Base-by-base conservation (phyloP, 345 rosid species). In the Rhodamnia rubescens region DNA sequence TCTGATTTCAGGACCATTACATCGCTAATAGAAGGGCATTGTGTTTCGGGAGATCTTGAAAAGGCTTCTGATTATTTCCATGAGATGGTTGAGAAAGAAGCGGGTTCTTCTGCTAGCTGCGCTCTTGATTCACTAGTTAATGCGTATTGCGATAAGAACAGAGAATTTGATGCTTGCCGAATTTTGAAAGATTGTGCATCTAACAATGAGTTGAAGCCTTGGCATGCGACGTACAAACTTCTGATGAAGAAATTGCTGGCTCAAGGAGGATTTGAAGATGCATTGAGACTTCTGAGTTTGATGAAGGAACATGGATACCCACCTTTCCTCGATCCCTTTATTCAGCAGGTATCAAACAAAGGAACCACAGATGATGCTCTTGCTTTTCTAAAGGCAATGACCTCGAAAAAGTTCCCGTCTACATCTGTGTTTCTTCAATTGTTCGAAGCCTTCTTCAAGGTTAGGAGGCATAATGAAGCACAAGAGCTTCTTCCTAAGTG, bases 291-390 rank as follows among this genome's bases (percentile, higher is more conserved):
- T 50, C 75, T 95, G 86, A 87, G 89, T 61, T 85, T 92, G 88
- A 97, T 97, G 99, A 95, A 91, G 89, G 89, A 84, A 87, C 91
- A 94, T 53, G 98, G 97, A 49, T 92, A 89, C 88, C 98, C 97
- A 56, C 98, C 98, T 82, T 91, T 86, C 90, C 24, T 93, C 56
- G 94, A 92, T 83, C 97, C 99, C 14, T 92, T 94, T 84, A 86
- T 96, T 51, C 90, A 85, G 81, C 87, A 94, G 88, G 85, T 94
- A 87, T 97, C 99, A 18, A 92, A 85, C 90, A 89, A 86, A 29
- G 99, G 98, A 88, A 91, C 90, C 69, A 88, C 91, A 53, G 93
- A 90, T 5, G 95, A 93, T 87, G 99, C 98, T 53, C 84, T 92
- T 74, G 88, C 89, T 44, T 92, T 96, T 61, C 86, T 96, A 53